Percentiles rank a stretch among this genome's conserved stretches.
phyloP scores from a whole-genome alignment of 345 rosid genomes.

The Gossypium stocksii region DNA sequence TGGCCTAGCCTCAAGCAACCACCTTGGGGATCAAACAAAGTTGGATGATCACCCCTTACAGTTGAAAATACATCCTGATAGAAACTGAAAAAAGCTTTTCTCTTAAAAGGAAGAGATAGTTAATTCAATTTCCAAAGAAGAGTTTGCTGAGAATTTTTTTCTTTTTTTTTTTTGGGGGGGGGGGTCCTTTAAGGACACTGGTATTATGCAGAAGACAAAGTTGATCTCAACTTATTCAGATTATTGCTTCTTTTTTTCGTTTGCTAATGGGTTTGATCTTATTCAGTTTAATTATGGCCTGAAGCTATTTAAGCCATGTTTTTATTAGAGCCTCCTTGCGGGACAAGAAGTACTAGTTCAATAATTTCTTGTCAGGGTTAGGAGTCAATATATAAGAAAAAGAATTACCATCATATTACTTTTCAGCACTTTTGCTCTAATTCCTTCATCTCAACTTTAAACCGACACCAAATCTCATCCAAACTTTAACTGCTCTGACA shows the following conservation, averaged over 20 bases:
- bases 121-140: not conserved
- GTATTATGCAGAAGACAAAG: not conserved
- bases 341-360: not conserved
- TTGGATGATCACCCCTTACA: not conserved
- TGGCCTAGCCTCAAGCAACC: not conserved
- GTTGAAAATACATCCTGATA: not conserved
- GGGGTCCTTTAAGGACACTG: not conserved
- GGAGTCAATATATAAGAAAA: not conserved
- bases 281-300: not conserved
- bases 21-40: not conserved
- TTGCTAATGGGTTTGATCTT: not conserved
- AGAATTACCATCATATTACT: not conserved
- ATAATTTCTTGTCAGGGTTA: slow-evolving; percentile 3
- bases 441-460: not conserved
- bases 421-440: not conserved
- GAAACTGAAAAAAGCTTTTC: not conserved
- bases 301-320: not conserved
- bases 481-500: not conserved
- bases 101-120: not conserved
- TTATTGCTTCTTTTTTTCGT: not conserved
- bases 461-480: not conserved
- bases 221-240: not conserved
- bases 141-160: not conserved
- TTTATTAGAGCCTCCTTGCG: not conserved
- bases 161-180: too few species aligned